Base-by-base conservation (phyloP, 768 basidiomycete species). In the Punctularia strigosozonata region DNA sequence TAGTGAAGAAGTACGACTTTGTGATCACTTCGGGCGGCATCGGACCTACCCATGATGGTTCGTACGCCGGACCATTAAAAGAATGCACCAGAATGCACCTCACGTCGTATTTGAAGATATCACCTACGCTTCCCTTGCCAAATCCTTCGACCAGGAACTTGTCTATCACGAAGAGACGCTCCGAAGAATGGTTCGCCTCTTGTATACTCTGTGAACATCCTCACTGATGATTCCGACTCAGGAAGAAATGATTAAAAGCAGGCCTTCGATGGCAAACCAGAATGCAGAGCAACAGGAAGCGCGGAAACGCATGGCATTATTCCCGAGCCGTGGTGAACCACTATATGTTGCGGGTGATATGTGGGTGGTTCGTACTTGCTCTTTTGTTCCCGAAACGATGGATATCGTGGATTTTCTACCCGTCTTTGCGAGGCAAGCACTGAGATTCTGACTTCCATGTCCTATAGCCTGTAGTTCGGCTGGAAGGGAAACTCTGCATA, bases 21-120 rank as follows among this genome's bases (percentile, higher is more conserved):
- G 90, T 95, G 21, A 69, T 97, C 38, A 92, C 88, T 0, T 80
- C 77, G 10, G 91, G 92, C 1, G 91, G 92, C 1, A 89, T 95
- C 39, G 89, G 89, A 0, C 86, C 88, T 3, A 92, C 88, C 10
- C 87, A 90, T 51, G 88, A 88, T 51, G 86, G 86, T 84, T 46
- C 40, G 69, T 55, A 14, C 3, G n/a, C 22, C 10, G 14, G 7
- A 5, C 17, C 14, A 33, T 20, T 35, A 36, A 15, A 8, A 12
- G 17, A 7, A 4, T 5, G 25, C 13, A 0, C 10, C 20, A 21
- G 13, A 22, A 17, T 3, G 7, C 15, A 14, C 19, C 18, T 31
- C 17, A 17, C 35, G 36, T 30, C 31, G 19, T 20, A 10, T 20
- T 19, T 7, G 40, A 51, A 81, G 87, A 91, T 51, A 94, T 94